Conservation (phyloP, 1,284 basidiomycete species). For the Cryptococcus sp. region DNA sequence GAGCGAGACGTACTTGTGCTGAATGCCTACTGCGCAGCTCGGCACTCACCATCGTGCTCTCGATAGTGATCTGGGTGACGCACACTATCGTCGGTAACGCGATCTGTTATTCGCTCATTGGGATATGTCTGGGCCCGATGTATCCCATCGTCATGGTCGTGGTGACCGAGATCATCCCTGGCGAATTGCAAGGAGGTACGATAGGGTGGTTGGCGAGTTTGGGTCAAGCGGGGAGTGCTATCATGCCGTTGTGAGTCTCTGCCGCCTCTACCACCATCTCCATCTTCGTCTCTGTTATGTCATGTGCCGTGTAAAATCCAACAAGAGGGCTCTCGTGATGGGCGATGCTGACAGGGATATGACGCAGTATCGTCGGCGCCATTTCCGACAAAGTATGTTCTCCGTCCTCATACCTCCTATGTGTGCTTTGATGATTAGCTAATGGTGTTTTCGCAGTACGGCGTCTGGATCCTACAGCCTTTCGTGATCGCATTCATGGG, state of each 20-base stretch:
- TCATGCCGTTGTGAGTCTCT: slow-evolving; percentile 60
- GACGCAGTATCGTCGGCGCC: slow-evolving; percentile 37
- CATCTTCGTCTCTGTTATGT: too few relatives aligned
- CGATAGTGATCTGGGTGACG: slow-evolving; percentile 66
- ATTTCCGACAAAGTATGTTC: slow-evolving; percentile 33
- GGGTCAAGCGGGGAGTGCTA: slow-evolving; percentile 66
- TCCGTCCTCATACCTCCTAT: background rate
- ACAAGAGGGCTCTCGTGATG: background rate
- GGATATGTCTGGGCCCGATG: slow-evolving; percentile 59
- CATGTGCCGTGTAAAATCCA: too few relatives aligned
- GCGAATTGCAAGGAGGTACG: slow-evolving; percentile 64
- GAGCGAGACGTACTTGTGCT: background rate
- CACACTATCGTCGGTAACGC: slow-evolving; percentile 64
- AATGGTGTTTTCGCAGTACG: slow-evolving; percentile 20
- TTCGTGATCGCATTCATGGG: slow-evolving; percentile 40
- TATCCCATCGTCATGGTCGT: slow-evolving; percentile 63
- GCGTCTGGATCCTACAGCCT: slow-evolving; percentile 49
- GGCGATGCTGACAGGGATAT: background rate
- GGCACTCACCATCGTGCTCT: slow-evolving; percentile 52
- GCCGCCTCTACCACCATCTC: too few relatives aligned
- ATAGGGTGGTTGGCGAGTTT: slow-evolving; percentile 65
- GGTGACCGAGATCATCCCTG: slow-evolving; percentile 58
- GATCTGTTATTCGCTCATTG: slow-evolving; percentile 62
- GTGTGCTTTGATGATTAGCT: background rate
- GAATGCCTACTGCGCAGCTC: slow-evolving; percentile 24